Base-by-base conservation (phyloP, 148 eudicot genomes). In the Talinum fruticosum region DNA sequence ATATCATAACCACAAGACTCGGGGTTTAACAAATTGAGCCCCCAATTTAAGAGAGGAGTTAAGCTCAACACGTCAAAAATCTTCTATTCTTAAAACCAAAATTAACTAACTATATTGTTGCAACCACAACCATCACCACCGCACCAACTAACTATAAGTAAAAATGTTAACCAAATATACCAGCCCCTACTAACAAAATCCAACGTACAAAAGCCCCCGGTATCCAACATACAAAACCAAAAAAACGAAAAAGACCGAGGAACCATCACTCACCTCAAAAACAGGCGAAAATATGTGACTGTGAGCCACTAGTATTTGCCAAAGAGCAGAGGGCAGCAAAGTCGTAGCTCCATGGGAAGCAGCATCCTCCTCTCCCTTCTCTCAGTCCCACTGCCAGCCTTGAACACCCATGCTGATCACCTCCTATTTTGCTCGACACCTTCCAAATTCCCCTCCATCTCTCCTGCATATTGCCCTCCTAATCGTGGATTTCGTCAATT, bases 401-500 rank as follows among this genome's bases (percentile, higher is more conserved):
- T 57, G 41, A 26, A 23, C 5, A 51, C 61, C 34, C 13, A 24
- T 66, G 44, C 73, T 26, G 3, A 59, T 80, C 30, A 54, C 51
- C 24, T 33, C 47, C 28, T 75, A 75, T 32, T 62, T 34, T 47
- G 30, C 47, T 61, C 65, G n/a, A 69, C 30, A 2, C 33, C 83
- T 59, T 66, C 54, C 8, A 72, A 53, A 66, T 66, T 38, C 38
- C 21, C 28, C 14, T 19, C 13, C 23, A 66, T 7, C 10, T 59
- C 26, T 54, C 30, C 24, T 54, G 57, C 47, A 32, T 29, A 21
- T 16, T 15, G 28, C 72, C 66, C 70, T 49, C 54, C n/a, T n/a
- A 53, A 77, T 8, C 66, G 53, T 74, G n/a, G 54, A 72, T 61
- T 79, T 78, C n/a, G n/a, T n/a, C 82, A 64, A 49, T 74, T 70